phyloP scores from a whole-genome alignment of 2,329 filamentous ascomycete genomes.

The Drechslera avenae region DNA sequence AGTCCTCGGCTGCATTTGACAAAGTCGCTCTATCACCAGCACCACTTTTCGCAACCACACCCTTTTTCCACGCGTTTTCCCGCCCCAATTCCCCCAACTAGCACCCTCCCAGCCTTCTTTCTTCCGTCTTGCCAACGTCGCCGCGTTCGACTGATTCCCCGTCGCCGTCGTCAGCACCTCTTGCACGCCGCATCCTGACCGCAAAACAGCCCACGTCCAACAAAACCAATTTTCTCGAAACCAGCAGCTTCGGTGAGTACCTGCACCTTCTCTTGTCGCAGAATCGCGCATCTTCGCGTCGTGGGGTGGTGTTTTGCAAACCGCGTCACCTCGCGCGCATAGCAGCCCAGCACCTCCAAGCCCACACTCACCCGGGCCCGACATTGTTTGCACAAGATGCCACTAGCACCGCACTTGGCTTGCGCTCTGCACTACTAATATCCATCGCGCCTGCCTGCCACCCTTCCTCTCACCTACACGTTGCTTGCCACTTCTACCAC shows the following conservation, averaged over 20 bases:
- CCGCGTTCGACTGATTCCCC: constrained; percentile 41
- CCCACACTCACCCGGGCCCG: constrained; percentile 25
- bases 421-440: constrained; percentile 4
- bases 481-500: constrained; percentile 7
- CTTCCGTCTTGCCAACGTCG: constrained; percentile 32
- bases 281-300: constrained; percentile 37
- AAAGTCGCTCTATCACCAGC: constrained; percentile 23
- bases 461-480: constrained; percentile 3
- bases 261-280: constrained; percentile 25
- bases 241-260: constrained; percentile 37
- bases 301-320: constrained; percentile 41
- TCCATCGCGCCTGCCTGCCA: constrained; percentile 1
- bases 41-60: constrained; percentile 34
- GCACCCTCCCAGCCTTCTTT: constrained; percentile 33
- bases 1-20: constrained; percentile 37
- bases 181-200: constrained; percentile 37
- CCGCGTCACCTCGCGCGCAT: constrained; percentile 33
- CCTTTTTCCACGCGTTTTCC: constrained; percentile 43
- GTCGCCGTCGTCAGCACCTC: constrained; percentile 32
- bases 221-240: constrained; percentile 23
- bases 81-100: constrained; percentile 34
- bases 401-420: constrained; percentile 6
- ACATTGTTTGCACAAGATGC: constrained; percentile 8
- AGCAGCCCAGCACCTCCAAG: constrained; percentile 22
- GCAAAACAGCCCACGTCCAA: constrained; percentile 36